Evolutionary conservation across 225 moss, liverwort and hornwort genomes (phyloP).

Genomic region (Sphagnum contortum): DNA sequence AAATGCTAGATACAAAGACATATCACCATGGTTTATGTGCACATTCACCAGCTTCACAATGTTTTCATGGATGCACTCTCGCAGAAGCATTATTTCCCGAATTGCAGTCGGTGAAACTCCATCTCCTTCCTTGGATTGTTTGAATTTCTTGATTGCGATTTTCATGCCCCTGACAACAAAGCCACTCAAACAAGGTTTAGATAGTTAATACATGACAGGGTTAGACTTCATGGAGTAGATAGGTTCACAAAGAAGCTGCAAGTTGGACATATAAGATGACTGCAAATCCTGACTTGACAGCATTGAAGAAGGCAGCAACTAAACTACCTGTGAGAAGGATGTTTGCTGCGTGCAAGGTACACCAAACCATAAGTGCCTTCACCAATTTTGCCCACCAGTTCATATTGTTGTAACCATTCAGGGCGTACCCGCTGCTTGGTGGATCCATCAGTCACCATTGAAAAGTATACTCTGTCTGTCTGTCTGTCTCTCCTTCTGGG

Average conservation of each 20-base stretch:
- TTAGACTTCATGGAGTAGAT: too few relatives aligned
- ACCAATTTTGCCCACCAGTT: slow-evolving; percentile 94
- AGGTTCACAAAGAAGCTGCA: too few relatives aligned
- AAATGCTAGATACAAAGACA: slow-evolving; percentile 93
- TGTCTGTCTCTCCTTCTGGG: too few relatives aligned
- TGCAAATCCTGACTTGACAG: too few relatives aligned
- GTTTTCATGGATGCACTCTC: slow-evolving; percentile 94
- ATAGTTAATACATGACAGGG: too few relatives aligned
- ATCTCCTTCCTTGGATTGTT: slow-evolving; percentile 98
- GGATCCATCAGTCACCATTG: slow-evolving; percentile 85
- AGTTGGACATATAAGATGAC: too few relatives aligned
- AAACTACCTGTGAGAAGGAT: slow-evolving; percentile 45
- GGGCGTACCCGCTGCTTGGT: slow-evolving; percentile 75
- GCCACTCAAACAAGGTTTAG: too few relatives aligned
- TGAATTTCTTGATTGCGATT: slow-evolving; percentile 97
- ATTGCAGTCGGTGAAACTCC: slow-evolving; percentile 98
- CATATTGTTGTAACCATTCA: slow-evolving; percentile 95
- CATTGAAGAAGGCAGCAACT: too few relatives aligned
- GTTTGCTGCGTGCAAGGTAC: slow-evolving; percentile 80
- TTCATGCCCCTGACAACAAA: slow-evolving; percentile 41
- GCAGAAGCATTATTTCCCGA: slow-evolving; percentile 90
- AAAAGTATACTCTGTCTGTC: too few relatives aligned
- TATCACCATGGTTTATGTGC: slow-evolving; percentile 94
- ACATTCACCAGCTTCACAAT: slow-evolving; percentile 95
- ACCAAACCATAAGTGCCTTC: slow-evolving; percentile 98